Evolutionary conservation across 1,284 basidiomycete species (phyloP).

Genomic region (Leccinum ponderosum): DNA sequence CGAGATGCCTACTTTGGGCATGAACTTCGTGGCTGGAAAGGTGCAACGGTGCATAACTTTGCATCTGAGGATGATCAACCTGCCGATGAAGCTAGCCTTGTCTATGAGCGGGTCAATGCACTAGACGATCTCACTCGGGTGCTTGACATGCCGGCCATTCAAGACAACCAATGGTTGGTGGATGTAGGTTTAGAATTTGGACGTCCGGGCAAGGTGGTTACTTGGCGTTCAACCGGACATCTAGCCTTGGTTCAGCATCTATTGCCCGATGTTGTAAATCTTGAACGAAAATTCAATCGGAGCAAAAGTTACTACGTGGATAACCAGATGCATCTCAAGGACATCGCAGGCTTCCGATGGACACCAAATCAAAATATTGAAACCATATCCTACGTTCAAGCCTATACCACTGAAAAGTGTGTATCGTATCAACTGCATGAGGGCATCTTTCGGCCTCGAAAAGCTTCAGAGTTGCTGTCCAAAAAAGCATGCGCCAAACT

Average conservation of each 20-base stretch:
- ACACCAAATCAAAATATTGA: neutral
- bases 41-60: slow-evolving; percentile 2
- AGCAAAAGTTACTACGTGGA: slow-evolving; percentile 1
- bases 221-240: neutral
- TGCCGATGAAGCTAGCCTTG: neutral
- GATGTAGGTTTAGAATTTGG: neutral
- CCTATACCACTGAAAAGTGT: slow-evolving; percentile 14
- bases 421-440: slow-evolving; percentile 16
- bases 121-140: slow-evolving; percentile 1
- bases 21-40: slow-evolving; percentile 14
- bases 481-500: neutral
- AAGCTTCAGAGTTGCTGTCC: neutral
- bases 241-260: neutral
- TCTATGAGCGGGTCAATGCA: neutral
- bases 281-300: neutral
- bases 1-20: slow-evolving; percentile 15
- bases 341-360: slow-evolving; percentile 9
- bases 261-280: neutral
- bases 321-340: slow-evolving; percentile 12
- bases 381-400: slow-evolving; percentile 10
- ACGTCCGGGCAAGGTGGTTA: neutral
- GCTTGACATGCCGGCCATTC: neutral
- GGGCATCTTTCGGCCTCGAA: slow-evolving; percentile 1
- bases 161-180: slow-evolving; percentile 1
- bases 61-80: neutral